Conservation (phyloP, 2,329 filamentous ascomycete genomes). For the Aspergillus sp. region DNA sequence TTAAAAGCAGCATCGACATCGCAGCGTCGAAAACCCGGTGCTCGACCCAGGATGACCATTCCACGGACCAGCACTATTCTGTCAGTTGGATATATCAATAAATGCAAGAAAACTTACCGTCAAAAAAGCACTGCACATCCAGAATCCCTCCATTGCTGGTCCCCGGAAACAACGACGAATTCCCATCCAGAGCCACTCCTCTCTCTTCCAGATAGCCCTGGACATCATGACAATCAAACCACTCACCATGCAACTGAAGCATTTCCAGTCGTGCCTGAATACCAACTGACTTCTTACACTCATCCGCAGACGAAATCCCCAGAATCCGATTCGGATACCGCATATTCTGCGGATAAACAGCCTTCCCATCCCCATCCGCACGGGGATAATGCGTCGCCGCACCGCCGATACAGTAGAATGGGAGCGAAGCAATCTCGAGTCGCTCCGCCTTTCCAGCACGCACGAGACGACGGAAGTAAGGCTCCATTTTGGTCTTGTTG, state of each 20-base stretch:
- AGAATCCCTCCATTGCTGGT: slow-evolving; percentile 12
- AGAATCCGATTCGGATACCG: slow-evolving; percentile 14
- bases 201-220: slow-evolving; percentile 59
- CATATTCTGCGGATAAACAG: slow-evolving; percentile 23
- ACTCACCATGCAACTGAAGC: slow-evolving; percentile 41
- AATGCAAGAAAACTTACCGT: slow-evolving; percentile 13
- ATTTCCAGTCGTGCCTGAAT: too few species aligned
- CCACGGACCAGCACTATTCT: slow-evolving; percentile 18
- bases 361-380: slow-evolving; percentile 30
- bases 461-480: slow-evolving; percentile 36
- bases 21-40: slow-evolving; percentile 27
- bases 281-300: too few species aligned
- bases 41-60: slow-evolving; percentile 26
- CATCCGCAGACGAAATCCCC: not conserved
- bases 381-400: slow-evolving; percentile 61
- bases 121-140: slow-evolving; percentile 23
- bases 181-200: slow-evolving; percentile 25
- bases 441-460: slow-evolving; percentile 39
- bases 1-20: slow-evolving; percentile 28
- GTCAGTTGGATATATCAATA: not conserved
- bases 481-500: slow-evolving; percentile 34
- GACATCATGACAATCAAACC: slow-evolving; percentile 72
- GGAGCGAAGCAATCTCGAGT: slow-evolving; percentile 55
- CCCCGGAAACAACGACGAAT: slow-evolving; percentile 20
- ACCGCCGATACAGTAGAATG: slow-evolving; percentile 63